Conservation (phyloP, 495 filamentous ascomycete species). For the Hypomontagnella monticulosa region DNA sequence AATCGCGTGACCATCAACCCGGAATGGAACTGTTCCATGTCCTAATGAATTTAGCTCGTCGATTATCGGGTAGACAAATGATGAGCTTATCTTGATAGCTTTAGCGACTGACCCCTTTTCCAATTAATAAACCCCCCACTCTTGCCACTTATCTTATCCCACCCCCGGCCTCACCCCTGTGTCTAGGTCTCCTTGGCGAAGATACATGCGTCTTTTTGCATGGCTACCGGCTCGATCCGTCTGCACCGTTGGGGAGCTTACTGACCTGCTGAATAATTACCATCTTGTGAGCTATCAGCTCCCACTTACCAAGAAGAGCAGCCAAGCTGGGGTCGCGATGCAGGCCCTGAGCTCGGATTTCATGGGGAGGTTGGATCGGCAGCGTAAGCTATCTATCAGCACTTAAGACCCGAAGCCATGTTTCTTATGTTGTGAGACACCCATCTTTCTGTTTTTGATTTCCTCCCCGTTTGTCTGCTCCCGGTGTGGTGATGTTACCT, state of each 20-base stretch:
- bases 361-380: no score
- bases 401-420: no score
- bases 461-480: no score
- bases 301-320: not conserved
- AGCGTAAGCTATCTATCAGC: no score
- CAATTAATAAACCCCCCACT: constrained; percentile 14
- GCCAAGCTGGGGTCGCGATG: constrained; percentile 10
- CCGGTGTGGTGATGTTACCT: no score
- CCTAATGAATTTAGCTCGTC: no score
- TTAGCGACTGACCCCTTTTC: not conserved
- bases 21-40: no score
- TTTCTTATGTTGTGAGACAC: no score
- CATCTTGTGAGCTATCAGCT: constrained; percentile 16
- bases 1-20: no score
- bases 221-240: constrained; percentile 10
- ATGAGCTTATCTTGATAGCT: constrained; percentile 1
- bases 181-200: constrained; percentile 11
- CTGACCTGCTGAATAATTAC: constrained; percentile 22
- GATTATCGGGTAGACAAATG: no score
- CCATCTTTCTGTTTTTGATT: no score
- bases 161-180: constrained; percentile 4
- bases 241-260: not conserved
- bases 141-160: constrained; percentile 25
- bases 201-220: not conserved
- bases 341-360: not conserved